These are phyloP conservation scores for Xylariaceae sp. DNA, from an alignment of 2,329 filamentous ascomycete genomes.

Conservation along the genomic window DNA sequence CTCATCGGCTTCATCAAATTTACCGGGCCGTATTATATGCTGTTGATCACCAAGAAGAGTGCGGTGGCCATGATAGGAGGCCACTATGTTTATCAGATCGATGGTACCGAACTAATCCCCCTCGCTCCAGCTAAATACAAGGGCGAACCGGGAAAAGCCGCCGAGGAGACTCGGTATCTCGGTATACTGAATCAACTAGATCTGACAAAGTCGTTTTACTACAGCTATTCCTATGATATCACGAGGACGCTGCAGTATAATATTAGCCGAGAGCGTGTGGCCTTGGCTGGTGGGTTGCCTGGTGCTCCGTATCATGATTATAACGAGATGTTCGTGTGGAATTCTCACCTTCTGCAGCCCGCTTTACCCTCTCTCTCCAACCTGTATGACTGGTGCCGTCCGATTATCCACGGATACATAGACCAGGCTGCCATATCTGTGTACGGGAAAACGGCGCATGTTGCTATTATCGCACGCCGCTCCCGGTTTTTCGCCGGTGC, in stretches of 20 bases:
- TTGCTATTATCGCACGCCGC: slow-evolving; percentile 86
- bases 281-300: slow-evolving; percentile 59
- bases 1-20: slow-evolving; percentile 93
- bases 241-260: slow-evolving; percentile 90
- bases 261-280: slow-evolving; percentile 71
- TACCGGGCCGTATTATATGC: slow-evolving; percentile 94
- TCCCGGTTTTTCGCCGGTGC: slow-evolving; percentile 93
- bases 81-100: slow-evolving; percentile 92
- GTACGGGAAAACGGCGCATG: slow-evolving; percentile 83
- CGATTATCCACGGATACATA: slow-evolving; percentile 93
- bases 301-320: slow-evolving; percentile 59
- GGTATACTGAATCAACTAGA: slow-evolving; percentile 87
- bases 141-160: slow-evolving; percentile 71
- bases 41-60: slow-evolving; percentile 90
- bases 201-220: slow-evolving; percentile 88
- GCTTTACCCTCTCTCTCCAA: slow-evolving; percentile 65
- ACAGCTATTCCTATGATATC: slow-evolving; percentile 96
- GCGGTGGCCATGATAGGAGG: slow-evolving; percentile 95
- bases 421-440: slow-evolving; percentile 82
- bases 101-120: slow-evolving; percentile 86
- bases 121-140: slow-evolving; percentile 72
- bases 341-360: slow-evolving; percentile 78
- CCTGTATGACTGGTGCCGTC: slow-evolving; percentile 91
- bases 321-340: slow-evolving; percentile 98
- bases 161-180: slow-evolving; percentile 85